Evolutionary conservation across 2,329 filamentous ascomycete genomes (phyloP), one percentile per base, ranked within the genome.

Genomic region (Xylaria polymorpha): DNA sequence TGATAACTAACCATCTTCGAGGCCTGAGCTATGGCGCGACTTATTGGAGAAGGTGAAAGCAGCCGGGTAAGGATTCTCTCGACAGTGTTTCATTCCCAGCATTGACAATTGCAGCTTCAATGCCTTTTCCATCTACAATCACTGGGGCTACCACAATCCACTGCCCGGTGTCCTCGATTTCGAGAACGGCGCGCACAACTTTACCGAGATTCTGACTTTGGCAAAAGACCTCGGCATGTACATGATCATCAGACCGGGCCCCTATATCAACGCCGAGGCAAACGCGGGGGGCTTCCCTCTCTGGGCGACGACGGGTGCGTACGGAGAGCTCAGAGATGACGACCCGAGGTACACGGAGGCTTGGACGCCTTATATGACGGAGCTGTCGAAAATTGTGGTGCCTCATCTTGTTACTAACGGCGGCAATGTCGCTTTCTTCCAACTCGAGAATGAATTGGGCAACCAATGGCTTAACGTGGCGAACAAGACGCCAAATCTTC

Each of bases 241-340:
- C 71, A 82, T 88, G 46, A 84, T 88, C 35, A 83, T 85, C 1
- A 81, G 88, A 0, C 87, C 88, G 0, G 88, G 88, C 0, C 88
- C 88, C 0, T 91, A 91, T 66, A 84, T 89, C 66, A 91, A 91
- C 70, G 89, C 88, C 0, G 89, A 91, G 75, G 83, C 87, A 2
- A 89, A 86, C 70, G 87, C 85, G 0, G 89, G 89, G 39, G 89
- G 89, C 0, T 87, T 89, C 66, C 87, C 89, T 0, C 79, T 88
- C 0, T 91, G 88, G 87, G 77, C 88, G 6, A 90, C 88, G 0
- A 90, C 88, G 0, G 88, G 88, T 51, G 87, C 81, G 32, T 87
- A 88, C 59, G 87, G 88, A 2, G 74, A 76, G 22, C 78, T 88
- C 18, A 80, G 88, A 39, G 81, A 88, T 64, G 83, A 88, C 48